Evolutionary conservation across 192 early-diverging fungal species (phyloP).

Genomic region (Coemansia sp.): DNA sequence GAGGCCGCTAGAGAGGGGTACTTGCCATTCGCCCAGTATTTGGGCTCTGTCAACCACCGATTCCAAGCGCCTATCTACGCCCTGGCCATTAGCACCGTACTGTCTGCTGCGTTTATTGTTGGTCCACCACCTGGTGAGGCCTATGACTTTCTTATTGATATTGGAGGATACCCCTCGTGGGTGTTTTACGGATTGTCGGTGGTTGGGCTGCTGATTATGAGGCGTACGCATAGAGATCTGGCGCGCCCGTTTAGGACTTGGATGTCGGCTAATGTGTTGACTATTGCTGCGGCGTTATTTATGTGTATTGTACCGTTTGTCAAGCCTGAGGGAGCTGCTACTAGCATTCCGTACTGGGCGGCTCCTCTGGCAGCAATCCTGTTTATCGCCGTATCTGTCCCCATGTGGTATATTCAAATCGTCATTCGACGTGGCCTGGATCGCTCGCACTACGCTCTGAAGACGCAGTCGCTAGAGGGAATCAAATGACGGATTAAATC

Average conservation of each 20-base stretch:
- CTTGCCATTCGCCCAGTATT: slow-evolving; percentile 40
- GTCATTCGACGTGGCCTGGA: slow-evolving; percentile 27
- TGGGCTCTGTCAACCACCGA: slow-evolving; percentile 45
- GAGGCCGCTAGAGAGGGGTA: slow-evolving; percentile 60
- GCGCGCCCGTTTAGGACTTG: slow-evolving; percentile 54
- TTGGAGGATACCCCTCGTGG: slow-evolving; percentile 59
- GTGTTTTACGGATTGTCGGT: slow-evolving; percentile 60
- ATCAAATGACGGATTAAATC: slow-evolving; percentile 1
- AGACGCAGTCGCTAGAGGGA: background rate
- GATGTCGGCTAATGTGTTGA: slow-evolving; percentile 32
- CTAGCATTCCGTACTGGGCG: slow-evolving; percentile 48
- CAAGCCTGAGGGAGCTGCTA: slow-evolving; percentile 6
- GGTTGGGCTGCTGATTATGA: slow-evolving; percentile 58
- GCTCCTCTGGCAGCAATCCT: slow-evolving; percentile 40
- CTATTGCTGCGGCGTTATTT: slow-evolving; percentile 29
- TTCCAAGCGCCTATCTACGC: slow-evolving; percentile 44
- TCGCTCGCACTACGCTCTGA: slow-evolving; percentile 16
- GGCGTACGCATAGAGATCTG: slow-evolving; percentile 36
- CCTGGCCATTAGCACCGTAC: slow-evolving; percentile 15
- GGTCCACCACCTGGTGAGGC: slow-evolving; percentile 55
- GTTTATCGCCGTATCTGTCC: slow-evolving; percentile 39
- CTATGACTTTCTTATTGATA: slow-evolving; percentile 59
- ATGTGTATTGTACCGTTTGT: slow-evolving; percentile 48
- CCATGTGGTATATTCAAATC: slow-evolving; percentile 49
- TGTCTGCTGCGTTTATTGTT: slow-evolving; percentile 46